Evolutionary conservation across 805 yeast genomes (phyloP).

Genomic region (Suhomyces vadensis): DNA sequence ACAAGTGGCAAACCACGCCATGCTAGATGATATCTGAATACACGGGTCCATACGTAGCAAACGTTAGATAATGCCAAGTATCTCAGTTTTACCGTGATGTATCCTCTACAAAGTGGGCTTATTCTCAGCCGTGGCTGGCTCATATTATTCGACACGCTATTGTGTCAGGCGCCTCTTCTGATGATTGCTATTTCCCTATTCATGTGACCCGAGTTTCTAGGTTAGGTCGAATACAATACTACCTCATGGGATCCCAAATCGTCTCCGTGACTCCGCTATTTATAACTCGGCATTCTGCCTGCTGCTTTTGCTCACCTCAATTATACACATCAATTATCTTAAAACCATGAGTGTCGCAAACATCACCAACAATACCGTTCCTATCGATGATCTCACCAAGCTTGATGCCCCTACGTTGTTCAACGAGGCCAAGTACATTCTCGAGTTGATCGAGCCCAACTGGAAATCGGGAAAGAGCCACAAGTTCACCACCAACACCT

Average conservation of each 20-base stretch:
- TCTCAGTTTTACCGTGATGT: too few relatives aligned
- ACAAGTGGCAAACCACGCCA: too few relatives aligned
- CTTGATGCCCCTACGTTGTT: slow-evolving; percentile 13
- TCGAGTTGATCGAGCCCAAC: slow-evolving; percentile 13
- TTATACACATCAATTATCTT: too few relatives aligned
- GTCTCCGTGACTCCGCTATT: neutral
- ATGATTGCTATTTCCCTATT: neutral
- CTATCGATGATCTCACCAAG: slow-evolving; percentile 13
- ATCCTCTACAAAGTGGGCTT: too few relatives aligned
- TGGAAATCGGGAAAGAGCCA: slow-evolving; percentile 15
- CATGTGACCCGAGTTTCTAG: too few relatives aligned
- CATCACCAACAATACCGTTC: slow-evolving; percentile 13
- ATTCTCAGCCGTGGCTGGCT: neutral
- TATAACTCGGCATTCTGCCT: too few relatives aligned
- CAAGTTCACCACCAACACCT: slow-evolving; percentile 11
- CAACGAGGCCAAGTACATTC: slow-evolving; percentile 13
- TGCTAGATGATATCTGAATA: too few relatives aligned
- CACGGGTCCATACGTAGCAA: too few relatives aligned
- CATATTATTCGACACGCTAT: neutral
- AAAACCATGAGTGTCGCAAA: slow-evolving; percentile 12
- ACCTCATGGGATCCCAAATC: too few relatives aligned
- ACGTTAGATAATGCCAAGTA: too few relatives aligned
- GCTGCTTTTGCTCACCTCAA: too few relatives aligned
- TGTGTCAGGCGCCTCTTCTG: neutral
- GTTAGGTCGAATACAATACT: too few relatives aligned